phyloP scores from a whole-genome alignment of 2,329 filamentous ascomycete genomes.

The Emergomyces orientalis region DNA sequence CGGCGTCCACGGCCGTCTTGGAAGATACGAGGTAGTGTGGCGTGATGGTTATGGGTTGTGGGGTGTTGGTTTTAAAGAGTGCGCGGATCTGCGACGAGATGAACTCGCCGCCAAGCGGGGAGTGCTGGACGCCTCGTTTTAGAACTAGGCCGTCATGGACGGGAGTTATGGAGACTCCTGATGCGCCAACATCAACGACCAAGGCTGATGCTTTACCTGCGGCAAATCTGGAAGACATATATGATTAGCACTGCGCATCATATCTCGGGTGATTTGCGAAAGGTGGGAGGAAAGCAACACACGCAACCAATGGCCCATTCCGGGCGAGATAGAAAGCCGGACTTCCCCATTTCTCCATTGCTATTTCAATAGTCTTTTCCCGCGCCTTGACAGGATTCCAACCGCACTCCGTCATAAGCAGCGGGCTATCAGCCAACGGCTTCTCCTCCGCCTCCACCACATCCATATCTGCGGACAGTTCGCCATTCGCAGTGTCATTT shows the following conservation, averaged over 20 bases:
- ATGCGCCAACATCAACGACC: conserved; percentile 83
- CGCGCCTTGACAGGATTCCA: conserved; percentile 84
- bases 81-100: conserved; percentile 78
- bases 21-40: conserved; percentile 82
- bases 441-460: conserved; percentile 57
- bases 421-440: conserved; percentile 75
- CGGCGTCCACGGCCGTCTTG: conserved; percentile 82
- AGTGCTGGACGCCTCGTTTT: conserved; percentile 79
- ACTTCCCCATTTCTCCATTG: conserved; percentile 93
- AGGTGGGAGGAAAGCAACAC: conserved; percentile 23
- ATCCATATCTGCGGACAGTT: conserved; percentile 53
- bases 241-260: conserved; percentile 1
- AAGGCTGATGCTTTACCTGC: conserved; percentile 88
- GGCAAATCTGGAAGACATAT: conserved; percentile 51
- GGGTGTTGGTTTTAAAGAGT: conserved; percentile 58
- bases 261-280: neutral
- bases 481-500: conserved; percentile 57
- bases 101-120: conserved; percentile 79
- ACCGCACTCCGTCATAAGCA: conserved; percentile 86
- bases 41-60: conserved; percentile 63
- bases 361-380: conserved; percentile 90
- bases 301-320: conserved; percentile 77
- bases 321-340: conserved; percentile 91
- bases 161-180: conserved; percentile 79
- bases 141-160: conserved; percentile 92